phyloP scores from a whole-genome alignment of 768 basidiomycete species.

The Leccinum boreale region DNA sequence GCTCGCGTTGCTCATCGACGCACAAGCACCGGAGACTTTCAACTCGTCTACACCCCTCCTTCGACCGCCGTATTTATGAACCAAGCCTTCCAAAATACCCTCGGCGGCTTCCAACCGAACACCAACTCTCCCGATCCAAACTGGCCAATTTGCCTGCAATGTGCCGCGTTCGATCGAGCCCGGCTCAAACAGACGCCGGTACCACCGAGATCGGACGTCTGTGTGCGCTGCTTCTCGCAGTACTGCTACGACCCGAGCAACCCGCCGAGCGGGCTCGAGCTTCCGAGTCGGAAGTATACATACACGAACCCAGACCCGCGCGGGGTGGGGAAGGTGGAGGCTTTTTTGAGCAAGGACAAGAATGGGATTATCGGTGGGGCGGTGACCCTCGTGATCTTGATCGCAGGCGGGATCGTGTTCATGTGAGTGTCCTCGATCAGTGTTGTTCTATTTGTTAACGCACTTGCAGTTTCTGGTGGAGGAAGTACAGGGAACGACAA shows the following conservation, averaged over 20 bases:
- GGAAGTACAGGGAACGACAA: conserved; percentile 18
- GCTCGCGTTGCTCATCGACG: background rate
- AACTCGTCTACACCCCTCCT: conserved; percentile 54
- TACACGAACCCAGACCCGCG: conserved; percentile 58
- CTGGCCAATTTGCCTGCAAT: conserved; percentile 58
- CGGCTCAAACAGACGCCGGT: conserved; percentile 38
- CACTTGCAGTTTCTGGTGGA: conserved; percentile 28
- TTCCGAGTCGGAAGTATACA: conserved; percentile 37
- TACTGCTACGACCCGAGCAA: conserved; percentile 55
- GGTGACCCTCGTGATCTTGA: conserved; percentile 36
- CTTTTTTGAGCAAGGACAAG: conserved; percentile 46
- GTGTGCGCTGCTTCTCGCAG: conserved; percentile 59
- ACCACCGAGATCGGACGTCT: conserved; percentile 40
- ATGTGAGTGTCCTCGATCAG: conserved; percentile 27
- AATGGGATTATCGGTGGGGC: conserved; percentile 47
- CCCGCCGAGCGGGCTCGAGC: conserved; percentile 52
- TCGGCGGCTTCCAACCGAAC: conserved; percentile 60
- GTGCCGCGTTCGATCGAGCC: conserved; percentile 58
- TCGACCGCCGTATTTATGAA: conserved; percentile 58
- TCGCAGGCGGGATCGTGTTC: conserved; percentile 35
- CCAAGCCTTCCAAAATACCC: conserved; percentile 53
- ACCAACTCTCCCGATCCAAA: conserved; percentile 51
- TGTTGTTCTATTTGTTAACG: background rate
- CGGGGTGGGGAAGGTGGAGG: conserved; percentile 40
- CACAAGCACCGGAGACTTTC: conserved; percentile 52